phyloP scores from a whole-genome alignment of 2,329 filamentous ascomycete genomes.

The Cercospora janseana region DNA sequence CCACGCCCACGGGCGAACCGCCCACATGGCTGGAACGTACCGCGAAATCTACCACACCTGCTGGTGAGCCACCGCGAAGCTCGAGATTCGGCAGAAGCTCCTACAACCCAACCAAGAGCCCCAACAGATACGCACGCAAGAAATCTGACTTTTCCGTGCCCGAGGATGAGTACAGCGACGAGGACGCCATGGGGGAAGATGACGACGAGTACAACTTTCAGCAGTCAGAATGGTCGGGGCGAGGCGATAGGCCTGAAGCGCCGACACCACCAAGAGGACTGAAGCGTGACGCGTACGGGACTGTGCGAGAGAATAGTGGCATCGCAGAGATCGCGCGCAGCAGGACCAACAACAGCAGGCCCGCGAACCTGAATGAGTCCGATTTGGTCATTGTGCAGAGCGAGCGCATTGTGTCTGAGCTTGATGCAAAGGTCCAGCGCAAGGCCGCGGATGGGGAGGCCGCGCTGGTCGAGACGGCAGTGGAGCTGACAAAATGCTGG shows the following conservation, averaged over 20 bases:
- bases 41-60: slow-evolving; percentile 37
- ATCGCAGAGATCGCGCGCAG: slow-evolving; percentile 72
- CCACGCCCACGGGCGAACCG: slow-evolving; percentile 39
- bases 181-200: slow-evolving; percentile 40
- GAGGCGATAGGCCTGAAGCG: slow-evolving; percentile 16
- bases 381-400: slow-evolving; percentile 71
- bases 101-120: slow-evolving; percentile 28
- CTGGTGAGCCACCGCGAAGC: slow-evolving; percentile 36
- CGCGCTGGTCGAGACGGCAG: slow-evolving; percentile 27
- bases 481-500: slow-evolving; percentile 34
- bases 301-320: slow-evolving; percentile 52
- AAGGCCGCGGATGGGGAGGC: slow-evolving; percentile 25
- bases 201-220: slow-evolving; percentile 29
- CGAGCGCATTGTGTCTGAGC: slow-evolving; percentile 61
- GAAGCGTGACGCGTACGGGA: slow-evolving; percentile 43
- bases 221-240: slow-evolving; percentile 3
- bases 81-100: slow-evolving; percentile 37
- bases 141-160: slow-evolving; percentile 38
- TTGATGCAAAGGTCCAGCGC: slow-evolving; percentile 38
- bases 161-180: slow-evolving; percentile 36
- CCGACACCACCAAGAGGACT: slow-evolving; percentile 32
- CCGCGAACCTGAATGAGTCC: slow-evolving; percentile 64
- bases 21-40: slow-evolving; percentile 34
- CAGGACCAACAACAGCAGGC: slow-evolving; percentile 53
- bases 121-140: slow-evolving; percentile 32